Evolutionary conservation across 1,139 yeast species (phyloP).

Genomic region (Geotrichum phurueaensis): DNA sequence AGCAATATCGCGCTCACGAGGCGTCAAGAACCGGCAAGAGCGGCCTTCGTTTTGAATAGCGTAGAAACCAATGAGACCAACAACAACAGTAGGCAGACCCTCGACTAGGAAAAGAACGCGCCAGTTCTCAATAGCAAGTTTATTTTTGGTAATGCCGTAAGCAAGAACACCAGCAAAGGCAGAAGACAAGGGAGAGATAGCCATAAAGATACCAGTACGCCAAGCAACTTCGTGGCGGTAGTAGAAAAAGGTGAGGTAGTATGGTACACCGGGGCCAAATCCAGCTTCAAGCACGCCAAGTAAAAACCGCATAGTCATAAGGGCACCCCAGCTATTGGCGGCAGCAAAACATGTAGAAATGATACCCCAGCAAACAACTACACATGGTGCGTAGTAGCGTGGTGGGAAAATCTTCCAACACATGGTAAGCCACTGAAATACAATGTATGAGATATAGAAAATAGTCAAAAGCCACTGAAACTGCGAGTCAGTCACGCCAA

Average conservation of each 20-base stretch:
- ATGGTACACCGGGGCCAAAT: conserved; percentile 44
- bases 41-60: conserved; percentile 13
- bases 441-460: conserved; percentile 30
- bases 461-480: conserved; percentile 26
- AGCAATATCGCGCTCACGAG: conserved; percentile 14
- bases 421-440: conserved; percentile 23
- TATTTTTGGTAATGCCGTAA: conserved; percentile 15
- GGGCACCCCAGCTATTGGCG: conserved; percentile 45
- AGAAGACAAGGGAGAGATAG: conserved; percentile 15
- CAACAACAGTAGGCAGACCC: conserved; percentile 17
- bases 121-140: conserved; percentile 15
- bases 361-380: conserved; percentile 19
- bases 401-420: conserved; percentile 18
- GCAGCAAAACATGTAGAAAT: conserved; percentile 21
- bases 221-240: conserved; percentile 25
- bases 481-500: conserved; percentile 41
- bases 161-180: conserved; percentile 19
- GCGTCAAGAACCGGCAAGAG: conserved; percentile 8
- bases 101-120: conserved; percentile 16
- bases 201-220: conserved; percentile 14
- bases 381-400: conserved; percentile 13
- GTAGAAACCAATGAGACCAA: conserved; percentile 15
- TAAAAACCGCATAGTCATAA: conserved; percentile 50
- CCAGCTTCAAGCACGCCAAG: conserved; percentile 57
- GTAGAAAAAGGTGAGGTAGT: conserved; percentile 27